Evolutionary conservation across 2,329 filamentous ascomycete species (phyloP).

Genomic region (Basipetospora chlamydospora): DNA sequence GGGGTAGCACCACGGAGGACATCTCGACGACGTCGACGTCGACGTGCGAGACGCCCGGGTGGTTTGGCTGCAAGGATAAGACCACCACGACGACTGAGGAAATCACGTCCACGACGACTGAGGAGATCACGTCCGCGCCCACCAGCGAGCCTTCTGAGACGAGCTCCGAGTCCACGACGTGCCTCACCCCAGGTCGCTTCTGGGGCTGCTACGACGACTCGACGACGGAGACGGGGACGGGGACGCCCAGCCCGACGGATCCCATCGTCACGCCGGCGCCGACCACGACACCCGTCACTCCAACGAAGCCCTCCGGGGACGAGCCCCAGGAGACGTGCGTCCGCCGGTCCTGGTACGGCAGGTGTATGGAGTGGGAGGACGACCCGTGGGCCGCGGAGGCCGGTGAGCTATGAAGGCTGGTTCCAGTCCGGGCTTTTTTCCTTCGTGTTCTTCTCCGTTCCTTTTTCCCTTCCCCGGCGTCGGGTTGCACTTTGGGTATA

Average conservation of each 20-base stretch:
- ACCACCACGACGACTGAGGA: conserved; percentile 21
- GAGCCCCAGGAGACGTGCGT: conserved; percentile 18
- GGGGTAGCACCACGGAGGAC: conserved; percentile 30
- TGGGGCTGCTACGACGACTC: conserved; percentile 32
- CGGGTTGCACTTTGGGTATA: no score
- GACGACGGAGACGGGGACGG: conserved; percentile 11
- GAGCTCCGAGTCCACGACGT: conserved; percentile 23
- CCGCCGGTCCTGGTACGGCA: conserved; percentile 24
- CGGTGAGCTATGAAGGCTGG: conserved; percentile 17
- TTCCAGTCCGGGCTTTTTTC: neutral
- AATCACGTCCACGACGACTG: conserved; percentile 15
- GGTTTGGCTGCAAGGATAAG: conserved; percentile 49
- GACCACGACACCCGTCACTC: conserved; percentile 13
- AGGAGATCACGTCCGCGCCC: conserved; percentile 12
- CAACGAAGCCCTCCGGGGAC: conserved; percentile 13
- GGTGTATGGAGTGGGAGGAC: conserved; percentile 23
- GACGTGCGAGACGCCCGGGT: conserved; percentile 47
- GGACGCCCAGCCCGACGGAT: conserved; percentile 10
- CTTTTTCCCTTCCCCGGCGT: no score
- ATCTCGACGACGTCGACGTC: conserved; percentile 32
- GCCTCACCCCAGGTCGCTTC: conserved; percentile 31
- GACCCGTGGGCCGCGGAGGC: conserved; percentile 12
- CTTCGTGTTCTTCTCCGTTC: neutral
- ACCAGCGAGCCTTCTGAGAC: neutral
- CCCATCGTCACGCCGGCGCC: conserved; percentile 16